A percentile compares a stretch with the other conserved stretches of the same genome.
These are phyloP conservation scores for Boletus fagicola DNA, from an alignment of 768 basidiomycete species.

Conservation along the genomic window DNA sequence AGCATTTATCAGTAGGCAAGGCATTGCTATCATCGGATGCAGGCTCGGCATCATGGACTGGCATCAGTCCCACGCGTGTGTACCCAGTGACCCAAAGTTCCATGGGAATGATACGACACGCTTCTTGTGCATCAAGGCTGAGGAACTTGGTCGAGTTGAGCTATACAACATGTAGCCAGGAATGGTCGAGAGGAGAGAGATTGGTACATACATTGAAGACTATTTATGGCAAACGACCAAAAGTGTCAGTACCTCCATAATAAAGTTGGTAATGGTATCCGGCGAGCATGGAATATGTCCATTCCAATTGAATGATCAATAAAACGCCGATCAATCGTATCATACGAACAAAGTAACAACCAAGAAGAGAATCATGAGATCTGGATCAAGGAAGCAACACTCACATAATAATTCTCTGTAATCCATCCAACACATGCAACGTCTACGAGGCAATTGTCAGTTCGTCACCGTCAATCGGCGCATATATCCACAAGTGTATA, in stretches of 20 bases:
- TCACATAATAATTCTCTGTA: conserved; percentile 51
- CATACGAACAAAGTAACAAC: neutral
- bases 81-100: no score
- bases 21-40: no score
- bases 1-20: no score
- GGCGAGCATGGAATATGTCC: neutral
- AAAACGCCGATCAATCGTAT: neutral
- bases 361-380: neutral
- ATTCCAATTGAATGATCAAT: neutral
- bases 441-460: no score
- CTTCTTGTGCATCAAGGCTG: no score
- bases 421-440: no score
- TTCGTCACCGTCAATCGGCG: neutral
- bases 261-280: neutral
- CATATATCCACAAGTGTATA: neutral
- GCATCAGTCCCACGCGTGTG: no score
- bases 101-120: no score
- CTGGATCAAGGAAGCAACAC: conserved; percentile 18
- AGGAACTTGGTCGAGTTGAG: conserved; percentile 21
- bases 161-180: conserved; percentile 7
- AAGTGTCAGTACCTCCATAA: neutral
- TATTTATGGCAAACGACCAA: neutral
- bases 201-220: conserved; percentile 25
- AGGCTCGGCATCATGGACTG: no score
- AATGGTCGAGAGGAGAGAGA: neutral